Base-by-base conservation (phyloP, 2,329 filamentous ascomycete genomes). In the Arthrobotrys iridis region DNA sequence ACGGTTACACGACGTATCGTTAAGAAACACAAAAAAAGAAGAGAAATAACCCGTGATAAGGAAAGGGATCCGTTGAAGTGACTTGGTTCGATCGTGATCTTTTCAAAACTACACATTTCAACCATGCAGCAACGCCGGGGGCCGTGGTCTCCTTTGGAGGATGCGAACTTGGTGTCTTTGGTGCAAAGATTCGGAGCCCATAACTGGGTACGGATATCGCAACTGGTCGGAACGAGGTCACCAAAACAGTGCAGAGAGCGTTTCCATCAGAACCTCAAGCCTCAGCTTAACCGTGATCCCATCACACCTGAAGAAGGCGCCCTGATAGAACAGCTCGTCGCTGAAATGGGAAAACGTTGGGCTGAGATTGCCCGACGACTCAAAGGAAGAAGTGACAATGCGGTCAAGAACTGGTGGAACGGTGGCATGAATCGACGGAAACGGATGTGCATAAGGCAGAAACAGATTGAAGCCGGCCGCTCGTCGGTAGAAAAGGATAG, bases 391-490 rank as follows among this genome's bases (percentile, higher is more conserved):
- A 96, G 93, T 82, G 93, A 97, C 84, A 97, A 97, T 80, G 91
- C 92, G 26, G 92, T 97, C 77, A 97, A 97, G 87, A 97, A 97
- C 83, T 97, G 93, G 93, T 97, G 92, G 92, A 97, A 97, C 81
- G 93, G 93, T 57, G 92, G 90, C 81, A 91, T 93, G 86, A 97
- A 97, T 84, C 88, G 93, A 80, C 87, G 90, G 80, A 86, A 85
- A 80, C 84, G 89, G 78, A 82, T 85, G 60, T 77, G 72, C 60
- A 78, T 77, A 77, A 77, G 73, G 20, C 73, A 77, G 46, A 77
- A 63, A 46, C 75, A 68, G 43, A 77, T 74, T 65, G 78, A 77
- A 33, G 77, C 59, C 33, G 77, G 71, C 52, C 78, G 46, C 48
- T 77, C 62, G 33, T 73, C 41, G 35, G 76, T 40, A 60, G 73